Conservation (phyloP, 306 rosid genomes). For the Dalbergia cultrata region DNA sequence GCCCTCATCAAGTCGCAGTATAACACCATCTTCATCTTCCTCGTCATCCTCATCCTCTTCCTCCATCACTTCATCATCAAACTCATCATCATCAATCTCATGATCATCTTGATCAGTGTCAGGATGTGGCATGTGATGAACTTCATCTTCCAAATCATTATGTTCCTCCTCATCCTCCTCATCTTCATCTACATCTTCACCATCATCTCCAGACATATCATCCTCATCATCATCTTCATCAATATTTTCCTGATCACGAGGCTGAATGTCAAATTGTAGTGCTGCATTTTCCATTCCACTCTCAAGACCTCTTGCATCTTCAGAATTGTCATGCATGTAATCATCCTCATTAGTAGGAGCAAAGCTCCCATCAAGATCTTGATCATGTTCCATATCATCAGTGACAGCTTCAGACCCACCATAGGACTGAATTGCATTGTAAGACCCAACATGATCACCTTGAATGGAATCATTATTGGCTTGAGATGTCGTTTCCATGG, state of each 20-base stretch:
- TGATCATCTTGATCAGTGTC: slow-evolving; percentile 99
- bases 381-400: slow-evolving; percentile 99
- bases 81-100: slow-evolving; percentile 98
- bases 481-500: slow-evolving; percentile 77
- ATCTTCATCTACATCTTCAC: slow-evolving; percentile 92
- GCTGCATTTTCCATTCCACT: slow-evolving; percentile 78
- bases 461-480: slow-evolving; percentile 72
- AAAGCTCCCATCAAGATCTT: slow-evolving; percentile 85
- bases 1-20: slow-evolving; percentile 95
- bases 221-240: slow-evolving; percentile 93
- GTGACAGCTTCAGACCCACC: slow-evolving; percentile 97
- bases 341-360: slow-evolving; percentile 80
- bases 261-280: slow-evolving; percentile 79
- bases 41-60: slow-evolving; percentile 99
- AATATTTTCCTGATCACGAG: slow-evolving; percentile 82
- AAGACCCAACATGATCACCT: slow-evolving; percentile 68
- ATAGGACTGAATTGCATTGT: slow-evolving; percentile 68
- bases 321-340: slow-evolving; percentile 94
- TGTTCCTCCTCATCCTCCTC: slow-evolving; percentile 94
- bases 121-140: slow-evolving; percentile 91
- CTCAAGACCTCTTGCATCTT: slow-evolving; percentile 80
- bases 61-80: slow-evolving; percentile 96
- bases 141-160: slow-evolving; percentile 88
- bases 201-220: slow-evolving; percentile 98
- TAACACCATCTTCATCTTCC: slow-evolving; percentile 98